A percentile compares a stretch with the other conserved stretches of the same genome.
phyloP scores from a whole-genome alignment of 106 monocot genomes.

The Allium sativum region DNA sequence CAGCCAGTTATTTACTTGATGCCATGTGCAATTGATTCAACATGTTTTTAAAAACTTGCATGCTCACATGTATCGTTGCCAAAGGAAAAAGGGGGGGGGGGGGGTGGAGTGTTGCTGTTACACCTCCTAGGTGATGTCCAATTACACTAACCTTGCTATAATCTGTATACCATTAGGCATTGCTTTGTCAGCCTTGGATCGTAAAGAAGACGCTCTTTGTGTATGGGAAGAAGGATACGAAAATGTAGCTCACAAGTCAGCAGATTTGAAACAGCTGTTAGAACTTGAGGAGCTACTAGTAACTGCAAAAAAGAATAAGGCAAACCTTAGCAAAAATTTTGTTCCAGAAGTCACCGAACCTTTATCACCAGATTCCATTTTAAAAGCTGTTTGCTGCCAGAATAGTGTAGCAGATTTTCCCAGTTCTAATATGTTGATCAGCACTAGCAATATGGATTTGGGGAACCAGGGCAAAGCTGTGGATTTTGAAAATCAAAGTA shows the following conservation, averaged over 20 bases:
- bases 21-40: too few relatives aligned
- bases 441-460: constrained; percentile 4
- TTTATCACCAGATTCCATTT: constrained; percentile 4
- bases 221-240: constrained; percentile 78
- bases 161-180: constrained; percentile 37
- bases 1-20: too few relatives aligned
- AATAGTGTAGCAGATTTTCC: constrained; percentile 11
- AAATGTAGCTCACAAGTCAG: constrained; percentile 42
- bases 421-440: constrained; percentile 8
- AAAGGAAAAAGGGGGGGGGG: too few relatives aligned
- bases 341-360: constrained; percentile 6
- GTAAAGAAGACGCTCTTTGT: constrained; percentile 60
- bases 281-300: constrained; percentile 72
- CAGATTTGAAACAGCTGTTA: constrained; percentile 72
- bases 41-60: too few relatives aligned
- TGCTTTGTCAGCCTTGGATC: constrained; percentile 75
- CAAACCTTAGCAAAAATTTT: constrained; percentile 10
- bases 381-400: constrained; percentile 20
- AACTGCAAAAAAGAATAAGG: constrained; percentile 27
- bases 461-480: constrained; percentile 17
- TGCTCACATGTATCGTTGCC: too few relatives aligned
- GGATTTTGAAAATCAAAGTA: constrained; percentile 7
- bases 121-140: too few relatives aligned
- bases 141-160: constrained; percentile 3
- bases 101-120: too few relatives aligned